Base-by-base conservation (phyloP, 2,329 filamentous ascomycete species). In the Apiospora marii region DNA sequence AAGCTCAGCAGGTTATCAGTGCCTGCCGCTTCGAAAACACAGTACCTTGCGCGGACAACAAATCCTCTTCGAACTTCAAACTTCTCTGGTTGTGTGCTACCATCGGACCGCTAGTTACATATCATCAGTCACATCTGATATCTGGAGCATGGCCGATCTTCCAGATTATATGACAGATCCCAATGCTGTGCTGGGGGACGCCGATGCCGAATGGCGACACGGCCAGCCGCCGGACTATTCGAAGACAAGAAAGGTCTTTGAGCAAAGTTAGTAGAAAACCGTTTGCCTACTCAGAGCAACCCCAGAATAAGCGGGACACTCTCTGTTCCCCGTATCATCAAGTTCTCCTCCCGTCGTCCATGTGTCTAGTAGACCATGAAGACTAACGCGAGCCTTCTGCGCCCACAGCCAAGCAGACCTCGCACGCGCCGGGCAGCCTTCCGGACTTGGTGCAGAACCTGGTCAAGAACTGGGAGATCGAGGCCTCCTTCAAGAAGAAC, bases 391-490 rank as follows among this genome's bases (percentile, higher is more conserved):
- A 46, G 68, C 30, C 14, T 4, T n/a, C 4, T 19, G 6, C 30
- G 8, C 16, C 19, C 14, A 37, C 77, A 92, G 90, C 88, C 70
- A 92, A 91, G 80, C 84, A 82, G 48, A 85, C 83, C 80, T 86
- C 81, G 76, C 91, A 92, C 79, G 81, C 82, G 67, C 83, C 89
- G 4, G 85, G 85, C 48, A 90, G 87, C 72, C 86, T 93, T 3
- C 86, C 88, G 19, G 82, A 86, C 68, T 86, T 93, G 5, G 90
- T 93, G 51, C 88, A 92, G 79, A 93, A 92, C 78, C 86, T 93
- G 1, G 91, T 93, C 78, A 92, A 93, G 83, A 93, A 93, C 80
- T 93, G 91, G 91, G 91, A 93, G 80, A 88, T 92, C 70, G 91
- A 93, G 80, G 91, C 91, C 0, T 92, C 89, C 0, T 92, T 91